These are phyloP conservation scores for Lotmaria passim DNA, from an alignment of 208 protist species.

Conservation along the genomic window DNA sequence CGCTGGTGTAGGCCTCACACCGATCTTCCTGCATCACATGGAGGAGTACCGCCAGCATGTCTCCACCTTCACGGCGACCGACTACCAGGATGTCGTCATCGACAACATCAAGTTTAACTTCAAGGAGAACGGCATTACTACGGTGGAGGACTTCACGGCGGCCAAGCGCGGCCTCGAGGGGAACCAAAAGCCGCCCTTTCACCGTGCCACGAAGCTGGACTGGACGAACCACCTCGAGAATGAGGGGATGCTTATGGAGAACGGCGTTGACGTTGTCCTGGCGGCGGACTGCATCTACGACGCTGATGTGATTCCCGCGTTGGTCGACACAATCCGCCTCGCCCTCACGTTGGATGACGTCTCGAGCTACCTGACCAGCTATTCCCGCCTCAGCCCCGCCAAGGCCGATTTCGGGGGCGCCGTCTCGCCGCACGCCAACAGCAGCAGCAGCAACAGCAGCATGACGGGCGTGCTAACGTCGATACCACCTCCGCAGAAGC, in stretches of 20 bases:
- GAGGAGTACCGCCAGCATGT: conserved; percentile 49
- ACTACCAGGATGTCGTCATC: conserved; percentile 73
- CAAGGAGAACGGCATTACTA: conserved; percentile 38
- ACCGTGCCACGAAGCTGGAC: conserved; percentile 61
- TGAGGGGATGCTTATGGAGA: conserved; percentile 42
- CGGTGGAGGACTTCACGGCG: conserved; percentile 26
- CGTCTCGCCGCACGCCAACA: background rate
- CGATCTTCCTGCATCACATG: conserved; percentile 53
- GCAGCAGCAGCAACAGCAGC: conserved; percentile 17
- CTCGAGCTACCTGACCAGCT: conserved; percentile 6
- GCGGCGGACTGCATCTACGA: conserved; percentile 89
- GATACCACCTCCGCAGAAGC: conserved; percentile 11
- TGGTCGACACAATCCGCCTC: conserved; percentile 61
- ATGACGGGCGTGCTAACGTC: background rate
- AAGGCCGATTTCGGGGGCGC: background rate
- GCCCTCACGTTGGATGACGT: conserved; percentile 28
- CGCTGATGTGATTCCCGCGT: conserved; percentile 50
- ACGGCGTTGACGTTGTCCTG: conserved; percentile 61
- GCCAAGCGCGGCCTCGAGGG: conserved; percentile 37
- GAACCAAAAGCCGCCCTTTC: conserved; percentile 30
- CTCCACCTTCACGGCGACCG: conserved; percentile 49
- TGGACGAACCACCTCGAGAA: conserved; percentile 60
- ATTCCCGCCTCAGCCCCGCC: background rate
- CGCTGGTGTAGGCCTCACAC: conserved; percentile 74
- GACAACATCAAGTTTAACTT: conserved; percentile 82